phyloP scores from a whole-genome alignment of 2,329 filamentous ascomycete genomes.

The Cordyceps pruinosa region DNA sequence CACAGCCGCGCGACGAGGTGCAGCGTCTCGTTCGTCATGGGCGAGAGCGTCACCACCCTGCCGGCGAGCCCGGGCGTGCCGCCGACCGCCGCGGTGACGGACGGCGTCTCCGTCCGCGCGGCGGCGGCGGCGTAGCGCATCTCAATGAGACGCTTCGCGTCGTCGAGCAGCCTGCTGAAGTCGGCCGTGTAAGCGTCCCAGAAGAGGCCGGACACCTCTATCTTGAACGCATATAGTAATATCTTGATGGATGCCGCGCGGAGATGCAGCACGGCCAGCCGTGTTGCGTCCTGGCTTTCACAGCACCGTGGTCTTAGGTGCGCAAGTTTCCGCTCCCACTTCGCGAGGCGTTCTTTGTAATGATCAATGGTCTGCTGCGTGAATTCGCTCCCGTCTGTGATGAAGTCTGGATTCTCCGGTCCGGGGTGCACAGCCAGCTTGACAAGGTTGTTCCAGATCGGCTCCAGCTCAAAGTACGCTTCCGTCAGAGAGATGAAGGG shows the following conservation, averaged over 20 bases:
- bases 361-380: background rate
- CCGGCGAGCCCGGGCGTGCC: background rate
- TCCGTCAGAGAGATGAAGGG: background rate
- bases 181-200: background rate
- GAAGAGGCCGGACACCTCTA: background rate
- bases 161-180: background rate
- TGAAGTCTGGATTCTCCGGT: background rate
- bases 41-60: background rate
- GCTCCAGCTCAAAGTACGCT: background rate
- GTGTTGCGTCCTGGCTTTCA: background rate
- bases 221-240: background rate
- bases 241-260: background rate
- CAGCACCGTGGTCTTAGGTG: background rate
- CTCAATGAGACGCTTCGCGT: background rate
- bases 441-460: background rate
- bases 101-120: background rate
- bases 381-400: background rate
- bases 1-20: background rate
- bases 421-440: background rate
- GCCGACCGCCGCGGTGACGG: background rate
- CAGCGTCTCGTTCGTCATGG: background rate
- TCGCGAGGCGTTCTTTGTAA: background rate
- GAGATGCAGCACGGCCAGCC: background rate
- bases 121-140: background rate
- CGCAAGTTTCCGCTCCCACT: background rate